phyloP scores from a whole-genome alignment of 208 protist species.

The Acanthamoeba polyphaga region DNA sequence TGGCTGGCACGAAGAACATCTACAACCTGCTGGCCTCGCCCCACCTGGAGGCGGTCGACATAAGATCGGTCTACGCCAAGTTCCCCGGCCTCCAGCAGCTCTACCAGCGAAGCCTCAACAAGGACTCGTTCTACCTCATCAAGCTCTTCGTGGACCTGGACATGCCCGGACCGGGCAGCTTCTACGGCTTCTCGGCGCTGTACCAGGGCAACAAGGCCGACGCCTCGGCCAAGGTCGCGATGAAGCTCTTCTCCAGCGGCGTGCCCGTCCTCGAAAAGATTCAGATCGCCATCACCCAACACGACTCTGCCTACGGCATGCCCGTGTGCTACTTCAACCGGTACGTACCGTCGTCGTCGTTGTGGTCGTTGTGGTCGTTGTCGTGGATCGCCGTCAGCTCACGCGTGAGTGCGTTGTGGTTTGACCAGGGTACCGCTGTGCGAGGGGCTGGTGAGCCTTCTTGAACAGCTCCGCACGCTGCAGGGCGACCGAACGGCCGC shows the following conservation, averaged over 20 bases:
- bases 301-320: not conserved
- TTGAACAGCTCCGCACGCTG: slow-evolving; percentile 13
- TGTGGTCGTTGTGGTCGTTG: too few relatives aligned
- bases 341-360: not conserved
- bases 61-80: slow-evolving; percentile 14
- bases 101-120: slow-evolving; percentile 14
- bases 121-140: slow-evolving; percentile 26
- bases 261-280: slow-evolving; percentile 27
- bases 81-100: slow-evolving; percentile 55
- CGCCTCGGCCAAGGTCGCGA: not conserved
- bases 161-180: not conserved
- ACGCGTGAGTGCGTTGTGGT: not conserved
- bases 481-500: slow-evolving; percentile 3
- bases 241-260: slow-evolving; percentile 28
- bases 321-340: slow-evolving; percentile 21
- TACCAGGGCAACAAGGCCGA: not conserved
- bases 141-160: slow-evolving; percentile 15
- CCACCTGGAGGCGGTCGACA: slow-evolving; percentile 8
- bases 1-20: not conserved
- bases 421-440: not conserved
- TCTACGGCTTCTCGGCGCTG: not conserved
- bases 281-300: slow-evolving; percentile 7
- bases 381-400: too few relatives aligned
- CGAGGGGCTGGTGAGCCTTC: not conserved
- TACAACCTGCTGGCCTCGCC: not conserved